These are phyloP conservation scores for Colletotrichum lini DNA, from an alignment of 2,329 filamentous ascomycete species.

Conservation along the genomic window DNA sequence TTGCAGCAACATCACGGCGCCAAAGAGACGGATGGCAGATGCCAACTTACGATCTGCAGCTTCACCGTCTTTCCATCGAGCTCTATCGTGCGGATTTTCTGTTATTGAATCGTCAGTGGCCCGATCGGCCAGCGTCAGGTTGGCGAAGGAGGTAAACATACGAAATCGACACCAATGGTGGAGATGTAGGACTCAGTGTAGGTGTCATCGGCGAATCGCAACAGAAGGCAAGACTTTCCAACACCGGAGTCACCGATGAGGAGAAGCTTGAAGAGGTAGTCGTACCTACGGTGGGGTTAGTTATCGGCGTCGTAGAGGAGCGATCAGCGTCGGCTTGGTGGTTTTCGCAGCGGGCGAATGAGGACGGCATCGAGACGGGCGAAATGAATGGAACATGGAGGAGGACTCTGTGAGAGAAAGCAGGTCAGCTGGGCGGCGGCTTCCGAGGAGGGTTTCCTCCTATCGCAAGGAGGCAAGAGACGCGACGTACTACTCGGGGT, in stretches of 20 bases:
- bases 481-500: constrained; percentile 88
- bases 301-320: constrained; percentile 22
- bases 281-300: constrained; percentile 80
- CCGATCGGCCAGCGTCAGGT: neutral
- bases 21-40: neutral
- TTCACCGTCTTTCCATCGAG: constrained; percentile 99
- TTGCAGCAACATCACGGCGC: neutral
- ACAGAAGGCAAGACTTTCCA: constrained; percentile 98
- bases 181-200: constrained; percentile 99
- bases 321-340: constrained; percentile 7
- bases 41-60: constrained; percentile 89
- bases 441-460: constrained; percentile 29
- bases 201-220: constrained; percentile 98
- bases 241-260: constrained; percentile 99
- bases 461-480: constrained; percentile 38
- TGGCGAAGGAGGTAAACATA: constrained; percentile 63
- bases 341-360: constrained; percentile 14
- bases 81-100: constrained; percentile 99
- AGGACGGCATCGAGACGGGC: constrained; percentile 14
- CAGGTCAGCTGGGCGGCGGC: constrained; percentile 43
- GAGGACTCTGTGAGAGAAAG: constrained; percentile 32
- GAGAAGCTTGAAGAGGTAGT: constrained; percentile 99
- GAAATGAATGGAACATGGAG: constrained; percentile 9
- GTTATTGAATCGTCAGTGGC: constrained; percentile 42
- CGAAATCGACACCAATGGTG: constrained; percentile 99